Evolutionary conservation across 306 rosid species (phyloP), one percentile per base, ranked within the genome.

Genomic region (Lathyrus tuberosus): DNA sequence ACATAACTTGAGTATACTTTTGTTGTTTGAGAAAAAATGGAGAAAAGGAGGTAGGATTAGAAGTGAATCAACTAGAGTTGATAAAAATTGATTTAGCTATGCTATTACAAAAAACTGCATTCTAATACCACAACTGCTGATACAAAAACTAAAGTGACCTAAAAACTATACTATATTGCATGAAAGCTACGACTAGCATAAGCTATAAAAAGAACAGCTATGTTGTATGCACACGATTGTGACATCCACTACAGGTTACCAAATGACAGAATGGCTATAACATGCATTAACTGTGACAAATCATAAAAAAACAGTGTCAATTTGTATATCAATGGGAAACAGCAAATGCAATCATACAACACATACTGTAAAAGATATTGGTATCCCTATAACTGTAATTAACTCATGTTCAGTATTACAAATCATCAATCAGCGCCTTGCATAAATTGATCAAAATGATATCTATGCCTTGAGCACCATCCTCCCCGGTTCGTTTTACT

Each of bases 161-260:
- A 41, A 41, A 41, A 1, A 12, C 47, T 12, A 41, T 41, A 12
- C 46, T 26, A 26, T 26, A 4, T 26, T 3, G 4, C 0, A 26
- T 3, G 30, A 26, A 26, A 26, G 30, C 30, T 8, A 51, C 33
- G 16, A 11, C 12, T 12, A 10, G 16, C 10, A 54, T 24, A 11
- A 11, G 10, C 61, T 24, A 54, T 54, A 9, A 54, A 54, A 54
- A 54, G 5, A 28, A 57, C 63, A 56, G 14, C 18, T 58, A 58
- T 57, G 40, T 5, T 24, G 31, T 8, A 47, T 58, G 24, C 64
- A n/a, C 37, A 28, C 64, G 41, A 58, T 30, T 58, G 31, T 30
- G 64, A 58, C 12, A 58, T 18, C 43, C 33, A 58, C 42, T 14
- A 35, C 40, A 35, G 10, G 52, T 8, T n/a, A 6, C 52, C 5